These are phyloP conservation scores for Jatropha curcas DNA, from an alignment of 345 rosid genomes.

Conservation along the genomic window DNA sequence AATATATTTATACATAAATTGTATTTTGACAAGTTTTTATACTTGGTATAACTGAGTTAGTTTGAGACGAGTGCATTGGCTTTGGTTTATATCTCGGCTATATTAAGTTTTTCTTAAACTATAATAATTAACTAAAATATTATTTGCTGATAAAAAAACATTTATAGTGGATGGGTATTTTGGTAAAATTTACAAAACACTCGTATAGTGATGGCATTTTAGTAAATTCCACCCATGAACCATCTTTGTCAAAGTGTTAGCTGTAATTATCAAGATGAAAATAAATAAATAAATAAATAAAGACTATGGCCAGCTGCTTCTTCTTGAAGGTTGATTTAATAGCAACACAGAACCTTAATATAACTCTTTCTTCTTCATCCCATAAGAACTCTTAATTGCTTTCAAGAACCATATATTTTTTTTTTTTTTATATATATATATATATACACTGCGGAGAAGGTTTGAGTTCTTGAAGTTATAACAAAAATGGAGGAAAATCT, in stretches of 20 bases:
- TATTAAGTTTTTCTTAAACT: too few relatives aligned
- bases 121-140: too few relatives aligned
- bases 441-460: not conserved
- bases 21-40: too few relatives aligned
- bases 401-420: constrained; percentile 14
- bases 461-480: not conserved
- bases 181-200: constrained; percentile 13
- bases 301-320: constrained; percentile 41
- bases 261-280: constrained; percentile 57
- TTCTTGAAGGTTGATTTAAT: constrained; percentile 42
- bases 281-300: constrained; percentile 3
- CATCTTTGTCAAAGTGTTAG: constrained; percentile 86
- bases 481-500: constrained; percentile 67
- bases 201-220: constrained; percentile 4
- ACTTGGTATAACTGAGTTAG: too few relatives aligned
- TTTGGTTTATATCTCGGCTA: too few relatives aligned
- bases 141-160: too few relatives aligned
- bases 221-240: constrained; percentile 30
- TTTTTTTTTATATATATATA: not conserved
- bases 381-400: not conserved
- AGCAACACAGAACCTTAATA: constrained; percentile 12
- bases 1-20: too few relatives aligned
- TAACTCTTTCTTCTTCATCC: constrained; percentile 16
- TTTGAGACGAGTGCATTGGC: too few relatives aligned
- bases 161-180: constrained; percentile 23